Evolutionary conservation across 768 basidiomycete species (phyloP).

Genomic region (Pleurotus pulmonarius): DNA sequence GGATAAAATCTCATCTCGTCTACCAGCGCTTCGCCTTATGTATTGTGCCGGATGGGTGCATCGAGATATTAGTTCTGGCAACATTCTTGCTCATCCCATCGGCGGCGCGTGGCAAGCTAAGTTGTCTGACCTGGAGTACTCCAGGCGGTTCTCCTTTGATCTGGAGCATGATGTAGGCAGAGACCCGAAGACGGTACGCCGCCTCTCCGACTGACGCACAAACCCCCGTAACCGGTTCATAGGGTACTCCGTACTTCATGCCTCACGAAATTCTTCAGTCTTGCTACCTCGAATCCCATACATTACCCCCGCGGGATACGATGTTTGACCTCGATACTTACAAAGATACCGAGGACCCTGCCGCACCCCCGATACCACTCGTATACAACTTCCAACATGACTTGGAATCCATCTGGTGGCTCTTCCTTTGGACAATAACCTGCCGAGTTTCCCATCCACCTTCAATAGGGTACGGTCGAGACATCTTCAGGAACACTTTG

Average conservation of each 20-base stretch:
- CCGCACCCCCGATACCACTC: neutral
- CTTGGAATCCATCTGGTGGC: conserved; percentile 1
- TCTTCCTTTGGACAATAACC: neutral
- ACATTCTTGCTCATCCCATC: neutral
- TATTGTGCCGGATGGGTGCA: conserved; percentile 4
- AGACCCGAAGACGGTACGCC: no score
- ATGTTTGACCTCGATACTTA: neutral
- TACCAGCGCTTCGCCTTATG: neutral
- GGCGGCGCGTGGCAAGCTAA: neutral
- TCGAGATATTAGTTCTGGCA: conserved; percentile 1
- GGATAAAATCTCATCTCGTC: neutral
- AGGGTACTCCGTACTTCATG: conserved; percentile 5
- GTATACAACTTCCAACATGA: conserved; percentile 4
- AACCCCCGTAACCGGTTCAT: no score
- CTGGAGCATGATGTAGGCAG: no score
- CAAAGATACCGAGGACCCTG: neutral
- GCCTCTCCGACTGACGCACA: no score
- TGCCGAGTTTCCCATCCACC: neutral
- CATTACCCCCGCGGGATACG: no score
- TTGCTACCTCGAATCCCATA: neutral
- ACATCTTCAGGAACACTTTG: no score
- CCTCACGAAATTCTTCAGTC: neutral
- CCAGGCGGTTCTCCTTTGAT: neutral
- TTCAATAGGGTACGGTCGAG: neutral
- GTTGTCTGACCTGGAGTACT: neutral